Evolutionary conservation across 164 flowering plant species (phyloP).

Genomic region (Sextonia rubra): DNA sequence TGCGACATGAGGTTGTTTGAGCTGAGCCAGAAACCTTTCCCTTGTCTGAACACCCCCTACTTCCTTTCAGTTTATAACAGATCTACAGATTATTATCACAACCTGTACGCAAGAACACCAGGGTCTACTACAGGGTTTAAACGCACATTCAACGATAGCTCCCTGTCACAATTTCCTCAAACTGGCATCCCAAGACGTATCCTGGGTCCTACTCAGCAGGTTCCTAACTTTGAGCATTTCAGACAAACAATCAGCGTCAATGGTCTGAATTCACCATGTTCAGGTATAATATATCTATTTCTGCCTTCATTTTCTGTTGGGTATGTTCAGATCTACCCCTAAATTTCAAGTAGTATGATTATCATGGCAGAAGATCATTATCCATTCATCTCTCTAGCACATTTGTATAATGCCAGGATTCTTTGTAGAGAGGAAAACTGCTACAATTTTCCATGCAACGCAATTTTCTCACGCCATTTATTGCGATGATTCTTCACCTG

Average conservation of each 20-base stretch:
- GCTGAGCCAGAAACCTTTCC: slow-evolving; percentile 32
- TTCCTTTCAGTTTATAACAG: not conserved
- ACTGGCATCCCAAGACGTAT: not conserved
- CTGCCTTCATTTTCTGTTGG: not conserved
- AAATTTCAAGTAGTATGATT: not conserved
- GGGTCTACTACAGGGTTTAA: not conserved
- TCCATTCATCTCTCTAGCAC: not conserved
- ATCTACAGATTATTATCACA: slow-evolving; percentile 5
- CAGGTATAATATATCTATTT: slow-evolving; percentile 10
- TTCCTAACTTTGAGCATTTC: not conserved
- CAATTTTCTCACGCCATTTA: no score
- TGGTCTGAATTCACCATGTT: slow-evolving; percentile 8
- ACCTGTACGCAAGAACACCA: slow-evolving; percentile 4
- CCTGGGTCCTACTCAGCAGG: slow-evolving; percentile 6
- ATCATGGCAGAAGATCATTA: not conserved
- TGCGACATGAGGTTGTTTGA: slow-evolving; percentile 21
- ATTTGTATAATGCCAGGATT: no score
- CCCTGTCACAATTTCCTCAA: slow-evolving; percentile 5
- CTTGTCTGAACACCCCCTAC: slow-evolving; percentile 14
- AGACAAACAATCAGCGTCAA: not conserved
- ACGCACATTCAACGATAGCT: not conserved
- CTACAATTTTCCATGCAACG: no score
- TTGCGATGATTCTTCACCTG: no score
- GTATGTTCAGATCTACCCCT: not conserved
- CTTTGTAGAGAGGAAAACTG: no score